Conservation (phyloP, 768 basidiomycete species). For the Rhizopogon roseolus region DNA sequence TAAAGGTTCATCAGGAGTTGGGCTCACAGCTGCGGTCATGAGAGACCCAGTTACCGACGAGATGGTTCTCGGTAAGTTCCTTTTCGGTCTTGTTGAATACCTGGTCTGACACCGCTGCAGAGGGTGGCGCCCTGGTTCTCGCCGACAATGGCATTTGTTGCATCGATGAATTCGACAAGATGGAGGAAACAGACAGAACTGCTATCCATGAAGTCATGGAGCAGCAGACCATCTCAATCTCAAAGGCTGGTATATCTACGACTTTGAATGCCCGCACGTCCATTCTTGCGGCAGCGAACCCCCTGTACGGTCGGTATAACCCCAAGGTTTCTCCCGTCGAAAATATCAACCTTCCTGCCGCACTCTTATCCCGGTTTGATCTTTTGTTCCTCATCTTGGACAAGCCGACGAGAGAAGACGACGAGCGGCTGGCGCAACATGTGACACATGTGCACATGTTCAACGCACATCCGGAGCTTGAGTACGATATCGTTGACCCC, state of each 20-base stretch:
- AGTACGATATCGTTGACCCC: slow-evolving; percentile 81
- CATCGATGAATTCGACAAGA: slow-evolving; percentile 99
- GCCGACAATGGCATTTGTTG: slow-evolving; percentile 99
- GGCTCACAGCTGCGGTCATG: slow-evolving; percentile 99
- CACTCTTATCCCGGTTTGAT: slow-evolving; percentile 94
- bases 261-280: slow-evolving; percentile 97
- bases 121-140: slow-evolving; percentile 98
- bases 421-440: slow-evolving; percentile 93
- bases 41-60: slow-evolving; percentile 98
- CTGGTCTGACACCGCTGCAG: slow-evolving; percentile 37
- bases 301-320: slow-evolving; percentile 97
- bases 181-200: slow-evolving; percentile 97
- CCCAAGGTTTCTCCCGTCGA: slow-evolving; percentile 96
- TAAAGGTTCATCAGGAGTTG: slow-evolving; percentile 97
- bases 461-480: slow-evolving; percentile 81
- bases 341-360: slow-evolving; percentile 98
- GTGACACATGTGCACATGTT: slow-evolving; percentile 99
- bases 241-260: slow-evolving; percentile 98
- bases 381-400: slow-evolving; percentile 95
- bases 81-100: neutral
- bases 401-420: slow-evolving; percentile 91
- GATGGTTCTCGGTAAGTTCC: slow-evolving; percentile 87
- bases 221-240: slow-evolving; percentile 99
- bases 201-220: slow-evolving; percentile 99
- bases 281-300: slow-evolving; percentile 96